These are phyloP conservation scores for Eurotiales sp. DNA, from an alignment of 2,329 filamentous ascomycete genomes.

Conservation along the genomic window DNA sequence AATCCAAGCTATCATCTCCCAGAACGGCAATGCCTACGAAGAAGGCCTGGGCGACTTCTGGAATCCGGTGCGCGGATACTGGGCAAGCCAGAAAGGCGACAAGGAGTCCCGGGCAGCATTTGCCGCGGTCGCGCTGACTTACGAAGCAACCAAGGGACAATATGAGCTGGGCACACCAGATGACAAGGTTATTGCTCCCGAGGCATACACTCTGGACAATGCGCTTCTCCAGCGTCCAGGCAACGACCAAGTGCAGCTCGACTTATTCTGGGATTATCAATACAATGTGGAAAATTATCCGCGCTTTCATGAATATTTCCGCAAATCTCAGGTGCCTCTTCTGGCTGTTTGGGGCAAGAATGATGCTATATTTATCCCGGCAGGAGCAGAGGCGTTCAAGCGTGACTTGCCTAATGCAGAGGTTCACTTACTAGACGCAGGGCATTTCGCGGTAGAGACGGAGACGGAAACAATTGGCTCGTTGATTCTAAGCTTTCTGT, in stretches of 20 bases:
- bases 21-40: constrained; percentile 60
- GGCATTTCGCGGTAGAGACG: constrained; percentile 53
- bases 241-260: constrained; percentile 53
- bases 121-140: constrained; percentile 30
- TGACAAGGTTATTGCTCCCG: constrained; percentile 38
- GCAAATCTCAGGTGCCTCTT: constrained; percentile 49
- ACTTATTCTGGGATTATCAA: constrained; percentile 56
- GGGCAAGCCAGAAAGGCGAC: constrained; percentile 35
- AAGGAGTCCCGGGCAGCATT: constrained; percentile 36
- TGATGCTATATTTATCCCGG: constrained; percentile 44
- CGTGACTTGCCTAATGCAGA: constrained; percentile 48
- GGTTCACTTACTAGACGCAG: constrained; percentile 51
- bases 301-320: constrained; percentile 54
- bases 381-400: constrained; percentile 54
- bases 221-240: constrained; percentile 49
- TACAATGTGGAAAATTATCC: constrained; percentile 55
- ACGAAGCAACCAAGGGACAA: constrained; percentile 43
- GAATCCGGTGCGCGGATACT: constrained; percentile 46
- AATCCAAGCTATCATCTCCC: constrained; percentile 53
- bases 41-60: constrained; percentile 55
- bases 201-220: constrained; percentile 50
- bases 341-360: constrained; percentile 58
- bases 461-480: constrained; percentile 34
- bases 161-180: constrained; percentile 42
- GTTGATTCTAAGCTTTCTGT: constrained; percentile 36